These are phyloP conservation scores for Globisporangium abappressorium DNA, from an alignment of 352 stramenopile species.

Conservation along the genomic window DNA sequence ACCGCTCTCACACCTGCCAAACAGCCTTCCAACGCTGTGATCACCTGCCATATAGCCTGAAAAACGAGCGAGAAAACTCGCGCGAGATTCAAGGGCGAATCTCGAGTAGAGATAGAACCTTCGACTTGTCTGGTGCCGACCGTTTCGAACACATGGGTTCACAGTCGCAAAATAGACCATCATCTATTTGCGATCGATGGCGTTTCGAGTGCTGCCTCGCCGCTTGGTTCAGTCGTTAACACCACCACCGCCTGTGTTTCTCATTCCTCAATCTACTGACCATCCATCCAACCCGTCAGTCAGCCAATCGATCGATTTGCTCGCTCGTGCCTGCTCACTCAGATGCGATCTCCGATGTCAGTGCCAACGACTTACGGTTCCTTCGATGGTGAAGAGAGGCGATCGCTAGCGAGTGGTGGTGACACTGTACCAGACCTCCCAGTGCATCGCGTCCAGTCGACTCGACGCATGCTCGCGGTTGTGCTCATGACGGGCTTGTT, in stretches of 20 bases:
- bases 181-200: background rate
- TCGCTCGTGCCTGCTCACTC: background rate
- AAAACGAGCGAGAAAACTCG: background rate
- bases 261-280: background rate
- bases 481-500: background rate
- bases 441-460: background rate
- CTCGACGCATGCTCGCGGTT: slow-evolving; percentile 1
- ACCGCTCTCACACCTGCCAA: background rate
- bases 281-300: background rate
- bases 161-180: background rate
- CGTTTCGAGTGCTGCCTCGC: background rate
- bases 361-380: background rate
- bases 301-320: background rate
- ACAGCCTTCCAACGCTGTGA: background rate
- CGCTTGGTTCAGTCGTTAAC: background rate
- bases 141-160: background rate
- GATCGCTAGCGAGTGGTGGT: background rate
- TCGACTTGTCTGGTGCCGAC: background rate
- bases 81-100: background rate
- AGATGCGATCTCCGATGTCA: background rate
- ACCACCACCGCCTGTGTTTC: background rate
- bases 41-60: background rate
- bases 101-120: background rate
- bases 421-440: background rate
- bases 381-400: background rate